Conservation (phyloP, 208 protist genomes). For the Zelonia costaricensis region DNA sequence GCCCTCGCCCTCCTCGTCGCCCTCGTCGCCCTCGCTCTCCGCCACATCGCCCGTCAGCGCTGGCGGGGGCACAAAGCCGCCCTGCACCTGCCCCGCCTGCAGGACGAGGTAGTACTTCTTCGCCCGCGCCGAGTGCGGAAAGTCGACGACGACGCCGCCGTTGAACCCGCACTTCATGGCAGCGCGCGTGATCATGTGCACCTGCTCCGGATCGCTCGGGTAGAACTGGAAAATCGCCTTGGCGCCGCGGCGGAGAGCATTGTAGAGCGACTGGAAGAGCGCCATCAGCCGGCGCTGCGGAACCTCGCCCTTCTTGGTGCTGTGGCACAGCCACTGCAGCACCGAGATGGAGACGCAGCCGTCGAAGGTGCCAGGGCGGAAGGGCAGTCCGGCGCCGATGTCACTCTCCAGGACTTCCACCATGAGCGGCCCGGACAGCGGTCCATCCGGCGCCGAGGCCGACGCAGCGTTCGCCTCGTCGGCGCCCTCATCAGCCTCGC, state of each 20-base stretch:
- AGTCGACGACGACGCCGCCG: constrained; percentile 98
- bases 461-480: not conserved
- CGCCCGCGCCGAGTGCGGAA: constrained; percentile 96
- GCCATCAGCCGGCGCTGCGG: constrained; percentile 92
- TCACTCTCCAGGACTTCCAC: constrained; percentile 93
- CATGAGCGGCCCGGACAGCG: constrained; percentile 35
- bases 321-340: constrained; percentile 99
- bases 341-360: constrained; percentile 98
- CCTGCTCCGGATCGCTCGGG: constrained; percentile 94
- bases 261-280: constrained; percentile 98
- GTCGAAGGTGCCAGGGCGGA: constrained; percentile 98
- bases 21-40: constrained; percentile 42
- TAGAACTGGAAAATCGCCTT: constrained; percentile 98
- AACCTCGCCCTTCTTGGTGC: constrained; percentile 92
- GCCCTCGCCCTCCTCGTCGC: constrained; percentile 31
- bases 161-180: constrained; percentile 98
- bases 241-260: constrained; percentile 87
- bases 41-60: constrained; percentile 43
- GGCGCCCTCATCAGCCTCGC: constrained; percentile 14
- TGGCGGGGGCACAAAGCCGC: constrained; percentile 59
- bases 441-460: not conserved
- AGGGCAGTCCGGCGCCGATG: constrained; percentile 96
- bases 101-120: constrained; percentile 97
- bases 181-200: constrained; percentile 95
- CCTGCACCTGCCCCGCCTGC: constrained; percentile 84